Conservation (phyloP, 108 stramenopile genomes). For the Poteriospumella lacustris region DNA sequence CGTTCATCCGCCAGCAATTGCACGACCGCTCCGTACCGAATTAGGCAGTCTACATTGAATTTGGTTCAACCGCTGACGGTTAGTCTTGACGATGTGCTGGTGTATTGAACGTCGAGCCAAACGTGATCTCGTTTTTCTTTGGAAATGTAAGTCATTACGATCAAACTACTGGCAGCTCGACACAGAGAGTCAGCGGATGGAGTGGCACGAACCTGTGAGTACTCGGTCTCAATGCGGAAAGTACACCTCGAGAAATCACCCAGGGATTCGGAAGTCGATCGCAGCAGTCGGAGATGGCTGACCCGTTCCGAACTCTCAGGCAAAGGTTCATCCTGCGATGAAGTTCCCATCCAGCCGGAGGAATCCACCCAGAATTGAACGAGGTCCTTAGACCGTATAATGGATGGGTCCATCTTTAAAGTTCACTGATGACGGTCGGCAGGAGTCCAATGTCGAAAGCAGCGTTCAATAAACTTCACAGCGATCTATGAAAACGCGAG, state of each 20-base stretch:
- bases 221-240: conserved; percentile 10
- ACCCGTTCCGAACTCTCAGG: background rate
- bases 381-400: background rate
- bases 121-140: background rate
- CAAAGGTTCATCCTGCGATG: conserved; percentile 13
- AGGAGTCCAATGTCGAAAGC: no score
- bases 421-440: no score
- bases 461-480: no score
- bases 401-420: no score
- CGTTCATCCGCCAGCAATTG: conserved; percentile 17
- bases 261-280: no score
- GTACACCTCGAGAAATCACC: background rate
- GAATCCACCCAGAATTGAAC: background rate
- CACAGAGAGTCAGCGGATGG: background rate
- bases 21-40: no score
- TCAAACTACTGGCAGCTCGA: background rate
- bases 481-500: no score
- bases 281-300: background rate
- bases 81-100: no score
- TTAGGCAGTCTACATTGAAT: no score
- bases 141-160: background rate
- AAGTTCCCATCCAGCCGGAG: background rate
- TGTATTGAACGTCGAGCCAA: background rate
- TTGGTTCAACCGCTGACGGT: no score
- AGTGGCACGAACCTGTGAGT: background rate